These are phyloP conservation scores for Yamadazyma sp. DNA, from an alignment of 805 yeast genomes.

Conservation along the genomic window DNA sequence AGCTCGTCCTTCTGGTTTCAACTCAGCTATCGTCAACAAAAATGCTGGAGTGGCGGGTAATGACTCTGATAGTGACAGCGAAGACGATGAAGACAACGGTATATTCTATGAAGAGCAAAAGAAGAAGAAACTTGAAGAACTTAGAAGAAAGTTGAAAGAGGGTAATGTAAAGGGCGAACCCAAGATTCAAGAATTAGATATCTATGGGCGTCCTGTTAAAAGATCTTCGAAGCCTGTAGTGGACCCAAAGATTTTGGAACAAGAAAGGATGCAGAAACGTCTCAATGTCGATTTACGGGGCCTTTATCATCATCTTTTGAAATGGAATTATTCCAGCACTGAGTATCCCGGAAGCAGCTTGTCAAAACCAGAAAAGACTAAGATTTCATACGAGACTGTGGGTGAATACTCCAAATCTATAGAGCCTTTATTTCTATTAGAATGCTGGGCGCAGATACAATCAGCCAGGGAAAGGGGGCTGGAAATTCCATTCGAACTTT, in stretches of 20 bases:
- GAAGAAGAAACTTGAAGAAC: not conserved
- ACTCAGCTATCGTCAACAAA: no score
- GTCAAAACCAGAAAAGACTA: slow-evolving; percentile 24
- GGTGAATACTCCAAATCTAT: slow-evolving; percentile 67
- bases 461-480: slow-evolving; percentile 65
- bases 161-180: slow-evolving; percentile 26
- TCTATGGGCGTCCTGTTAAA: slow-evolving; percentile 38
- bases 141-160: not conserved
- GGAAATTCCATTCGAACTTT: slow-evolving; percentile 58
- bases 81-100: no score
- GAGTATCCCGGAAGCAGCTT: slow-evolving; percentile 51
- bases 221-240: slow-evolving; percentile 26
- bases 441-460: slow-evolving; percentile 90
- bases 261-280: slow-evolving; percentile 74
- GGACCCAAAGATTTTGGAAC: slow-evolving; percentile 48
- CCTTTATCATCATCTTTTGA: slow-evolving; percentile 62
- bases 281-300: slow-evolving; percentile 76
- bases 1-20: slow-evolving; percentile 54
- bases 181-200: slow-evolving; percentile 41
- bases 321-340: slow-evolving; percentile 71
- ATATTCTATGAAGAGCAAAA: slow-evolving; percentile 36
- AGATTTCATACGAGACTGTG: slow-evolving; percentile 53
- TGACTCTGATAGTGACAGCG: slow-evolving; percentile 20
- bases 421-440: slow-evolving; percentile 80
- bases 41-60: no score